Base-by-base conservation (phyloP, 1,139 yeast species). In the Williopsis jadinii region DNA sequence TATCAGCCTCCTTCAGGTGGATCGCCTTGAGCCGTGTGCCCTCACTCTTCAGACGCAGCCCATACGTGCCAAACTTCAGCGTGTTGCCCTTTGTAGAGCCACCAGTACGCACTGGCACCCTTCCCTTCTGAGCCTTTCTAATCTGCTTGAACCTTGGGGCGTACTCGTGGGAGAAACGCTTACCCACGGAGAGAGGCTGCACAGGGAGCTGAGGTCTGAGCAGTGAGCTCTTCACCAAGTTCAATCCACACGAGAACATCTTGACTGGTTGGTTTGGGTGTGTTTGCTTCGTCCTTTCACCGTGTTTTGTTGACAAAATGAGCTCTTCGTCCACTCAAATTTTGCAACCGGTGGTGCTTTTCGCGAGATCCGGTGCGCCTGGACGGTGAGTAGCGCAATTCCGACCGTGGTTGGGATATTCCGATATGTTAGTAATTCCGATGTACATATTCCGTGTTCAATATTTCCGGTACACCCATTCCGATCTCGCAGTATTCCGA, bases 91-190 rank as follows among this genome's bases (percentile, higher is more conserved):
- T 88, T 44, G 76, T 71, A 3, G 97, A 88, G 5, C 97, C 97
- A 44, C 99, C 99, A 12, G 84, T 85, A 62, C 96, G 84, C 15
- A 90, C 96, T 2, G 95, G 77, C 8, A 94, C 96, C 55, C 97
- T 75, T 35, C 99, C 99, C 62, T 92, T 94, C 64, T 87, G 90
- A 36, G 90, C 87, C 66, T 92, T 92, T 55, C 80, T 73, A 43
- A 81, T 73, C 46, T 72, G 68, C 54, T 77, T 80, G 65, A 75
- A 83, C 58, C 95, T 73, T 38, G 97, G 97, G 8, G 92, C 87
- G 59, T 84, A 83, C 60, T 87, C 95, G 62, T 88, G 96, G 55
- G 81, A 80, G 56, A 71, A 75, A 60, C 95, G 75, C 42, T 54
- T 61, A 19, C 51, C 52, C 8, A 45, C 35, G n/a, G 37, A 41